phyloP scores from a whole-genome alignment of 805 yeast species.

The Candida silvatica region DNA sequence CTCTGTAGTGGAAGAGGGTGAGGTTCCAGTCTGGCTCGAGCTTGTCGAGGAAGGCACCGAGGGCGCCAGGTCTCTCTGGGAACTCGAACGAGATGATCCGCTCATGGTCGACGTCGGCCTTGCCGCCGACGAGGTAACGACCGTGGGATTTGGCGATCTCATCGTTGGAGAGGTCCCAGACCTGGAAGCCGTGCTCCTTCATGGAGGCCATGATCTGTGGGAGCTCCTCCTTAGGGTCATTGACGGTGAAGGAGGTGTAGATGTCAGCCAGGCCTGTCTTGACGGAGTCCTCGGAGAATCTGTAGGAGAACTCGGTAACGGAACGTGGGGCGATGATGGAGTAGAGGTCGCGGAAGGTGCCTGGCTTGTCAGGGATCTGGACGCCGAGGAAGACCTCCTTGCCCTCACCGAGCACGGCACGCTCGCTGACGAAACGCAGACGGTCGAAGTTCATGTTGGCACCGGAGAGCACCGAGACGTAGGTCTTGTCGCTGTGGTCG shows the following conservation, averaged over 20 bases:
- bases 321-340: constrained; percentile 75
- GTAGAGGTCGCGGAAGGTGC: constrained; percentile 76
- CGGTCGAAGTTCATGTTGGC: constrained; percentile 99
- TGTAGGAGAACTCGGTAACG: constrained; percentile 90
- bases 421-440: constrained; percentile 88
- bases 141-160: constrained; percentile 96
- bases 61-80: constrained; percentile 97
- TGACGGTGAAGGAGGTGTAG: constrained; percentile 81
- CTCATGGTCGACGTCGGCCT: constrained; percentile 65
- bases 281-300: constrained; percentile 41
- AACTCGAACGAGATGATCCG: constrained; percentile 79
- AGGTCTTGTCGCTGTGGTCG: constrained; percentile 61
- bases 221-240: constrained; percentile 67
- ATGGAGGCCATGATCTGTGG: constrained; percentile 51
- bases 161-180: constrained; percentile 80
- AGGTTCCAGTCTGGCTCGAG: constrained; percentile 82
- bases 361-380: constrained; percentile 88
- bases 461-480: constrained; percentile 84
- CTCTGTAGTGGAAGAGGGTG: constrained; percentile 92
- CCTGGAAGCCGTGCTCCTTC: constrained; percentile 57
- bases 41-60: constrained; percentile 66
- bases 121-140: constrained; percentile 93
- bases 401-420: constrained; percentile 98
- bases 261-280: constrained; percentile 54
- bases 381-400: constrained; percentile 88